Base-by-base conservation (phyloP, 352 stramenopile genomes). In the Phytophthora melonis region DNA sequence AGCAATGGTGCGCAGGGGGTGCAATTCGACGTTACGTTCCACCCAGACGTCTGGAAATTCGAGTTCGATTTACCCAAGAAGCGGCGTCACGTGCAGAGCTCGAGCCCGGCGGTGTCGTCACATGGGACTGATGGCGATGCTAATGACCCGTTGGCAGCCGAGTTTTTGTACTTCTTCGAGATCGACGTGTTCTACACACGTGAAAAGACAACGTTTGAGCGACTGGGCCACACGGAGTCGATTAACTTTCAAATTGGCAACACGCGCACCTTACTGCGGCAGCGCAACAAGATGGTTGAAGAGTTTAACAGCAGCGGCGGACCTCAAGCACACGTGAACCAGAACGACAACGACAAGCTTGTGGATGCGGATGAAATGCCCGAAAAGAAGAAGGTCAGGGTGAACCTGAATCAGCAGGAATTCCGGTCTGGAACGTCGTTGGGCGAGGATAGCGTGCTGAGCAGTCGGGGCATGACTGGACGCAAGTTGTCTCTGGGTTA, bases 31-130 rank as follows among this genome's bases (percentile, higher is more conserved):
- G 87, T 94, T 62, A 95, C 79, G 27, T 97, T 97, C 70, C 89
- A 93, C 49, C 90, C 90, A 2, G 90, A 97, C 59, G 90, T 97
- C 54, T 97, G 90, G 90, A 97, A 97, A 75, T 97, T 97, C 62
- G 89, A 97, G 61, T 94, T 94, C 50, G 90, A 95, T 66, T 68
- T 97, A 53, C 90, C 90, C 1, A 97, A 97, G 75, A 97, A 97
- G 72, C 86, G 90, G 21, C 90, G 90, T 7, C 82, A 95, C 55
- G 74, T 88, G 18, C 78, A 87, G n/a, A 81, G 55, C 47, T 75
- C 66, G 5, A 82, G 68, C 19, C 61, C 66, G 8, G 65, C 63
- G 43, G 54, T 72, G 5, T 72, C 75, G 1, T 63, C 64, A 0
- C 67, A 82, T 34, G 55, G 64, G 0, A 21, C 49, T 9, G 71